Base-by-base conservation (phyloP, 148 eudicot species). In the Limonium bicolor region DNA sequence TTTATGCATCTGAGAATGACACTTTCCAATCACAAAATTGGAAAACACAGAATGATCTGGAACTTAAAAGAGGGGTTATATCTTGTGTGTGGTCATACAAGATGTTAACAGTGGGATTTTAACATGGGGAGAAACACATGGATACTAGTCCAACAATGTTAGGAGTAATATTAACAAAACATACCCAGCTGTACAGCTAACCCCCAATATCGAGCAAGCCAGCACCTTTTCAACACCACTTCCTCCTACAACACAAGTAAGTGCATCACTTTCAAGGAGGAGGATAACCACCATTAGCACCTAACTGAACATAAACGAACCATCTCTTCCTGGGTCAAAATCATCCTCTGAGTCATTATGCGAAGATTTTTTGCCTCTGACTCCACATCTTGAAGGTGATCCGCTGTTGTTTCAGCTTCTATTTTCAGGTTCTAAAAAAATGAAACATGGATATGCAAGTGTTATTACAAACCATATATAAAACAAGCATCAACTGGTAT, bases 171-270 rank as follows among this genome's bases (percentile, higher is more conserved):
- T n/a, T n/a, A n/a, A n/a, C n/a, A n/a, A n/a, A 27, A 15, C 36
- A 36, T 76, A 92, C 99, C 99, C 46, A 85, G 58, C 30, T 66
- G 82, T 27, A 82, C 71, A 64, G 99, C 99, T 59, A 92, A 70
- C 26, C 83, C 77, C 99, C 99, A 92, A 34, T 85, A 92, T 45
- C 95, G 95, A 70, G 99, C 81, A 73, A 92, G 99, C 99, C 99
- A 92, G 48, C 99, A 92, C 64, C 99, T 92, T 71, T 92, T 92
- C 19, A 92, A 67, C 58, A 92, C 95, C 20, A 92, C 99, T 66
- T 92, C 99, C 66, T 85, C 99, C 99, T 92, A 47, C 42, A 68
- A 29, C 5, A 29, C 12, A 3, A 3, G 12, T 2, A 23, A 6
- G 14, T 14, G 20, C 18, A 43, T 23, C 6, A 24, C 31, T 23